These are phyloP conservation scores for Centaurea solstitialis DNA, from an alignment of 129 eudicot species.

Conservation along the genomic window DNA sequence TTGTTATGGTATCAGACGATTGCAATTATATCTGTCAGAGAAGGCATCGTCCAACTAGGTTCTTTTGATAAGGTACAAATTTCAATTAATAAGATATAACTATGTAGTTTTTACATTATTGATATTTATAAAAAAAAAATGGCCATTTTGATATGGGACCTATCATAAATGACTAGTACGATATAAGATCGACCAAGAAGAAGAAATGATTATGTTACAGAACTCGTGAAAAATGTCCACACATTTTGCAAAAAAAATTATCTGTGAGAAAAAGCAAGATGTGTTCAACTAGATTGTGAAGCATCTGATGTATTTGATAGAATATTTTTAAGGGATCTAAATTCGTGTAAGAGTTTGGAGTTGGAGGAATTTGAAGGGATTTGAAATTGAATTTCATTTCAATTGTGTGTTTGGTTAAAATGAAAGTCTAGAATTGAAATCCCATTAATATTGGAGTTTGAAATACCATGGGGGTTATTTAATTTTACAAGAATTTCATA, in stretches of 20 bases:
- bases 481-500: too few relatives aligned
- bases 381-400: background rate
- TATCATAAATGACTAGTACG: too few relatives aligned
- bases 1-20: slow-evolving; percentile 51
- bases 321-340: too few relatives aligned
- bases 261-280: too few relatives aligned
- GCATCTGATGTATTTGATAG: too few relatives aligned
- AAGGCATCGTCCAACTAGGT: slow-evolving; percentile 85
- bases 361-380: background rate
- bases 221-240: background rate
- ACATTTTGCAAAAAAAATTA: background rate
- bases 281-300: too few relatives aligned
- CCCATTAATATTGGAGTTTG: too few relatives aligned
- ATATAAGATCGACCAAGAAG: too few relatives aligned
- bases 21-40: slow-evolving; percentile 74
- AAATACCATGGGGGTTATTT: too few relatives aligned
- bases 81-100: slow-evolving; percentile 5
- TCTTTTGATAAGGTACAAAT: slow-evolving; percentile 58
- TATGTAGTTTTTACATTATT: background rate
- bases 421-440: background rate
- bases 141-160: background rate
- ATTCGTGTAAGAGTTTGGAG: too few relatives aligned
- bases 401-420: background rate
- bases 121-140: background rate
- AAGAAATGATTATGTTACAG: too few relatives aligned